Evolutionary conservation across 2,329 filamentous ascomycete species (phyloP), one percentile per base, ranked within the genome.

Genomic region (Penicillium brevicompactum): DNA sequence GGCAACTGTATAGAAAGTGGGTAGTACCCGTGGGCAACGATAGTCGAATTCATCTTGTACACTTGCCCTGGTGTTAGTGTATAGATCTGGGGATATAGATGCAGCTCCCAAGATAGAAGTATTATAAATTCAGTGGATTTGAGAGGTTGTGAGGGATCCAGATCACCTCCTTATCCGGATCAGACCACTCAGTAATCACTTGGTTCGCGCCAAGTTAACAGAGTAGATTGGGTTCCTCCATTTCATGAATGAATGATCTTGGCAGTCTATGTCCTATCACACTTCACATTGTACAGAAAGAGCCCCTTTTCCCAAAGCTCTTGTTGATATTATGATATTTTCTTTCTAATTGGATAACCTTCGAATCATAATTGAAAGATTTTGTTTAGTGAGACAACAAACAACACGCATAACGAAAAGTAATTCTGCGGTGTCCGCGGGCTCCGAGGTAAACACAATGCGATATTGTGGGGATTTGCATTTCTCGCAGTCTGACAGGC

Each of bases 11-110:
- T 78, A 42, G 82, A 80, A 22, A 84, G 68, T 3, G 88, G 88
- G 65, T 86, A 89, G 75, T 87, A 91, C 1, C 85, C 85, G 69
- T 90, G 86, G 16, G 55, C 30, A 18, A 43, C n/a, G 10, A 41
- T 41, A 8, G 10, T 16, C n/a, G 16, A 6, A 7, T 14, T 34
- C 32, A 27, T n/a, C 13, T 14, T 37, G 34, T 37, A n/a, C n/a
- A 37, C 13, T 37, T 34, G 24, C 4, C 24, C 24, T 5, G 8
- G 8, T 27, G 24, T 27, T 5, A 27, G 24, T 14, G 4, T 37
- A 4, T 37, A 37, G 34, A 37, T 37, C 34, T 37, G 2, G 31
- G 13, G 31, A 37, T 7, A 18, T 37, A n/a, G 34, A 13, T 6
- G n/a, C 13, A 37, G n/a, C 34, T n/a, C 13, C 5, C 13, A 4